Evolutionary conservation across 1,284 basidiomycete genomes (phyloP), one percentile per base, ranked within the genome.

Genomic region (Ceratobasidium sp.): DNA sequence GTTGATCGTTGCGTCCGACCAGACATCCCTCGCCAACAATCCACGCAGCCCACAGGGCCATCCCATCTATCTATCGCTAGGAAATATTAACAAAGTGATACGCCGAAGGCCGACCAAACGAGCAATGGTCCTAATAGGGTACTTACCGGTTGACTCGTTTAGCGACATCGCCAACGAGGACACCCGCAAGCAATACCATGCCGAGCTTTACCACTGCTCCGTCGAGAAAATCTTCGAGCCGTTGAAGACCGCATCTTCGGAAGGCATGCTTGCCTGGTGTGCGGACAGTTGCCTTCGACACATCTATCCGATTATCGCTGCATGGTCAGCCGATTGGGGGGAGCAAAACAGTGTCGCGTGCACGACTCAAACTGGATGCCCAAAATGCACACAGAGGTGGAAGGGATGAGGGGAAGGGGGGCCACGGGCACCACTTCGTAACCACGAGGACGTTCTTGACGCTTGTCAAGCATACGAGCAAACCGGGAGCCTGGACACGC

Each of bases 211-310:
- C 51, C 51, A 53, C 22, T 9, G 51, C 1, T 76, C 75, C 49
- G 76, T 79, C 74, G 14, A 48, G 14, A n/a, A 66, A 6, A 34
- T 79, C n/a, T n/a, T n/a, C n/a, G n/a, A n/a, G n/a, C n/a, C n/a
- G n/a, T n/a, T n/a, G n/a, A n/a, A n/a, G n/a, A 6, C 48, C 53
- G 64, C 48, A 8, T 66, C 64, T 0, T 29, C 48, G 22, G 49
- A 66, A 5, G 48, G 64, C 7, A 27, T 66, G 2, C 48, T 53
- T 7, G 49, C 49, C 16, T 34, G 48, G 64, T 66, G 64, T 22
- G 46, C 48, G 11, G 64, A 66, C 37, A 29, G 64, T 5, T 22
- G 27, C 27, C 29, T 66, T 3, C 59, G 77, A 27, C 14, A 34
- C 2, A 64, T 75, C 31, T 74, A 48, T 61, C 77, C 77, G 5